Conservation (phyloP, 768 basidiomycete species). For the Naganishia randhawae region DNA sequence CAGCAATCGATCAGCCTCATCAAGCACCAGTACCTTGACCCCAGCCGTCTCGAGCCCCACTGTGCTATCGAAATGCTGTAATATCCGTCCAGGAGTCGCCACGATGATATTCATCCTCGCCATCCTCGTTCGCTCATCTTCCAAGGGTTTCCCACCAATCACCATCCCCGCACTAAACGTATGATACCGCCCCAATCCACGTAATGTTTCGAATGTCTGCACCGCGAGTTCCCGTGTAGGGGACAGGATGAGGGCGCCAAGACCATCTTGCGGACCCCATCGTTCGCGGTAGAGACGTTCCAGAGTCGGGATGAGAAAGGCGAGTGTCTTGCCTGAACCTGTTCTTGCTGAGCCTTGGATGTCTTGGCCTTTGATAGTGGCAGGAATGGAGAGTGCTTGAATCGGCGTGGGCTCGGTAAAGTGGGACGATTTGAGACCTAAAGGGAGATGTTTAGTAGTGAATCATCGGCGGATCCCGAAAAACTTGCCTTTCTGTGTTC, state of each 20-base stretch:
- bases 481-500: conserved; percentile 54
- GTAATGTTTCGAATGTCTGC: conserved; percentile 93
- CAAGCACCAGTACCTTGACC: conserved; percentile 87
- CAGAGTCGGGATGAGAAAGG: conserved; percentile 66
- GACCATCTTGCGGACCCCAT: conserved; percentile 70
- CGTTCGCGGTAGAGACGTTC: conserved; percentile 64
- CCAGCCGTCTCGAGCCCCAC: conserved; percentile 87
- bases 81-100: conserved; percentile 86
- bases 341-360: conserved; percentile 68
- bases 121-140: conserved; percentile 83
- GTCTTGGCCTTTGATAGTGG: conserved; percentile 62
- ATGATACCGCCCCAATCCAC: conserved; percentile 88
- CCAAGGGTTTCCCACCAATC: conserved; percentile 92
- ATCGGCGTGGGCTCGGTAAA: conserved; percentile 85
- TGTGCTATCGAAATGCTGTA: conserved; percentile 98
- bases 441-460: neutral
- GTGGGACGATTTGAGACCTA: conserved; percentile 80
- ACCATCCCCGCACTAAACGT: conserved; percentile 89
- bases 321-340: conserved; percentile 71
- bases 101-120: conserved; percentile 97
- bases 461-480: neutral
- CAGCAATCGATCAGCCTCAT: conserved; percentile 93
- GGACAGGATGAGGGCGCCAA: conserved; percentile 86
- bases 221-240: conserved; percentile 93
- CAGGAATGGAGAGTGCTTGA: conserved; percentile 61